Evolutionary conservation across 2,329 filamentous ascomycete genomes (phyloP).

Genomic region (Zymoseptoria crescenta): DNA sequence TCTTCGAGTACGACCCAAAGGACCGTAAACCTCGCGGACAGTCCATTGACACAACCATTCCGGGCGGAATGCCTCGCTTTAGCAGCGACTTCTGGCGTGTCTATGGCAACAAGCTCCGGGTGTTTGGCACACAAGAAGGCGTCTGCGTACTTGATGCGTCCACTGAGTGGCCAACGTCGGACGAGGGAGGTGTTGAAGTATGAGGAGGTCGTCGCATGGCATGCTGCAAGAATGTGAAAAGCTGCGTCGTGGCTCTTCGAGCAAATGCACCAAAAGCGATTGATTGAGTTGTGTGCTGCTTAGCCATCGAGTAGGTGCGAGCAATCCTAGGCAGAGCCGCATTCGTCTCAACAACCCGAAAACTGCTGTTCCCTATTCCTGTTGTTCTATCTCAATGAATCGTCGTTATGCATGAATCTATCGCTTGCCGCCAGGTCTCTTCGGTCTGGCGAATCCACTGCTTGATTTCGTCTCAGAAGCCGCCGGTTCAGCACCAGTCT

Average conservation of each 20-base stretch:
- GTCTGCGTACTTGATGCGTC: constrained; percentile 30
- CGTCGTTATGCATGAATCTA: constrained; percentile 14
- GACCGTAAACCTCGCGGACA: constrained; percentile 13
- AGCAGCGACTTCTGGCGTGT: constrained; percentile 48
- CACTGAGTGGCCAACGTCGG: background rate
- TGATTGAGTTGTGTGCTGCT: background rate
- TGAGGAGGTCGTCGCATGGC: background rate
- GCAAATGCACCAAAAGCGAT: background rate
- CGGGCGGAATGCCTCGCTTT: constrained; percentile 43
- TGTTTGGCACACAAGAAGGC: constrained; percentile 53
- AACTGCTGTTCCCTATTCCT: background rate
- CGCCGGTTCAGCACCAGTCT: constrained; percentile 48
- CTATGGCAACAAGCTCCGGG: constrained; percentile 52
- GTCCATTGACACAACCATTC: constrained; percentile 25
- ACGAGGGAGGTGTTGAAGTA: constrained; percentile 6
- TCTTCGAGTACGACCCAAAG: constrained; percentile 21
- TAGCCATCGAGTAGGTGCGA: constrained; percentile 12
- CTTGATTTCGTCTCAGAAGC: constrained; percentile 50
- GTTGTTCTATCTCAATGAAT: background rate
- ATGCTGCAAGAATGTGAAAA: background rate
- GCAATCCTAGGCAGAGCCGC: constrained; percentile 12
- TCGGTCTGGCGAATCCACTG: constrained; percentile 67
- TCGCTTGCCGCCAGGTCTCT: constrained; percentile 65
- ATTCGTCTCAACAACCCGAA: background rate
- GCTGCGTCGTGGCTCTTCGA: background rate